phyloP scores from a whole-genome alignment of 345 rosid genomes.

The Raphanus raphanistrum region DNA sequence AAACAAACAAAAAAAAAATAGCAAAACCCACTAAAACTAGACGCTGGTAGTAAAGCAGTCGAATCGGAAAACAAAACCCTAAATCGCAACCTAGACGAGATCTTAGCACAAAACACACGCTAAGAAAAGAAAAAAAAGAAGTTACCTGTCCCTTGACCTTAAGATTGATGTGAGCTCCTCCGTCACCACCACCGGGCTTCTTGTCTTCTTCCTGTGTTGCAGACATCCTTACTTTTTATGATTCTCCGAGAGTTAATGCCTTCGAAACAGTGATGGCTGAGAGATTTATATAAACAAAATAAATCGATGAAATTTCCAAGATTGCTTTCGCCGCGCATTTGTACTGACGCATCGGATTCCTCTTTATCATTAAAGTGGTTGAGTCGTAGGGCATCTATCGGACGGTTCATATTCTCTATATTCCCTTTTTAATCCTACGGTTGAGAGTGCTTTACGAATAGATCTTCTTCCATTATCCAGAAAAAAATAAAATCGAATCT shows the following conservation, averaged over 20 bases:
- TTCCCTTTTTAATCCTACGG: slow-evolving; percentile 32
- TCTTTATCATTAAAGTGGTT: not conserved
- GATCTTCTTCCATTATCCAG: not conserved
- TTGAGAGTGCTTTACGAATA: not conserved
- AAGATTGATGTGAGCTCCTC: slow-evolving; percentile 73
- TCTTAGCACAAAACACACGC: not conserved
- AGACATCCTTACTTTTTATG: slow-evolving; percentile 37
- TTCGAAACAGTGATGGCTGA: not conserved
- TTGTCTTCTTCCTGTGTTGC: slow-evolving; percentile 63
- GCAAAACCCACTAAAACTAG: not conserved
- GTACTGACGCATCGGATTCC: slow-evolving; percentile 33
- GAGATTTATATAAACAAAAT: not conserved
- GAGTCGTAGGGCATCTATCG: slow-evolving; percentile 30
- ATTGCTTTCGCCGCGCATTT: slow-evolving; percentile 22
- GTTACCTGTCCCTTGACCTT: slow-evolving; percentile 90
- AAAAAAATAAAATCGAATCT: not conserved
- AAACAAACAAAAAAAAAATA: not conserved
- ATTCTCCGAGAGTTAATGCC: not conserved
- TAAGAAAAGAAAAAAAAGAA: not conserved
- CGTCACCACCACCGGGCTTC: slow-evolving; percentile 78
- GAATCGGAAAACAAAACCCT: slow-evolving; percentile 4
- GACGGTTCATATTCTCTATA: slow-evolving; percentile 15
- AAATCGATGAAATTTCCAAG: not conserved
- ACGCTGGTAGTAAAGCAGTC: not conserved
- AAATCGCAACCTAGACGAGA: not conserved